Conservation (phyloP, 495 filamentous ascomycete genomes). For the Neurospora sp. region DNA sequence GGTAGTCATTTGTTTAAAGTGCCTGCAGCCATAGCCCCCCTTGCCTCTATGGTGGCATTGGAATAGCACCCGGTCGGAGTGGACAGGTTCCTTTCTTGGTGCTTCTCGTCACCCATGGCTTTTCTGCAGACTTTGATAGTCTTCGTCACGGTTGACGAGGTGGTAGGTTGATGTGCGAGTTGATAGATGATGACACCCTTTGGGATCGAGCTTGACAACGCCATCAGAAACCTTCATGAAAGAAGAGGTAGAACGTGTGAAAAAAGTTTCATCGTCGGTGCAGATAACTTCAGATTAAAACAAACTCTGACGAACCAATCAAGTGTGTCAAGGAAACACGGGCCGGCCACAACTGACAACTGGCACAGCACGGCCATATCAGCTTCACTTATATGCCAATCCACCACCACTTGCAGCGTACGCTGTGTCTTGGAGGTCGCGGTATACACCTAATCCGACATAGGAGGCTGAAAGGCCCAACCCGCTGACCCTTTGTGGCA, state of each 20-base stretch:
- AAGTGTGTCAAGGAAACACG: background rate
- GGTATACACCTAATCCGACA: background rate
- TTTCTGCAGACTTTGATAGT: background rate
- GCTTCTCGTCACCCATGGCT: background rate
- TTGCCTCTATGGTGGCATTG: background rate
- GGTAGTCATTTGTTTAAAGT: background rate
- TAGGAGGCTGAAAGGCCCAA: background rate
- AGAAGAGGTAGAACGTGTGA: background rate
- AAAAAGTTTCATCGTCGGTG: background rate
- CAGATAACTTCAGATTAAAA: background rate
- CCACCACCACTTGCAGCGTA: background rate
- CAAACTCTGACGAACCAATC: background rate
- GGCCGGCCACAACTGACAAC: background rate
- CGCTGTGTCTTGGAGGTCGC: background rate
- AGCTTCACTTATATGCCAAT: background rate
- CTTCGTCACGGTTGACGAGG: background rate
- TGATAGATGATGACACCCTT: background rate
- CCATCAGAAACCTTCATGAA: background rate
- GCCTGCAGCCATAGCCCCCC: background rate
- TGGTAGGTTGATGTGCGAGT: background rate
- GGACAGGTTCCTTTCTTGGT: background rate
- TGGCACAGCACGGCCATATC: background rate
- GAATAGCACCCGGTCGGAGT: background rate
- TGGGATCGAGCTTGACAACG: background rate
- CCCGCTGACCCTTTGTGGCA: background rate